Evolutionary conservation across 441 rosid species (phyloP).

Genomic region (Populus hybrid): DNA sequence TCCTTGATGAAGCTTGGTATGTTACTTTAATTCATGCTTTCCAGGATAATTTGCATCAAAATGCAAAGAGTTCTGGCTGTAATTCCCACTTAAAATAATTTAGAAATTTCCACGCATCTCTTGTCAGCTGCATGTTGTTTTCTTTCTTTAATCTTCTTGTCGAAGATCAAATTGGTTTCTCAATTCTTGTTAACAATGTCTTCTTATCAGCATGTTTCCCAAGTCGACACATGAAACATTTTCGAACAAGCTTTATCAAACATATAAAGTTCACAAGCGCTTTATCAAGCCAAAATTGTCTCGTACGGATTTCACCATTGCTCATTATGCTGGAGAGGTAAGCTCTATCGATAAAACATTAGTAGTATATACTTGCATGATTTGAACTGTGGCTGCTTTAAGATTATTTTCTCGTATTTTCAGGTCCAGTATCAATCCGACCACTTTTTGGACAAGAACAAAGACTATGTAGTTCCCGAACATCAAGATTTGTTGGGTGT

Average conservation of each 20-base stretch:
- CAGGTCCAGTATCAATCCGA: constrained; percentile 96
- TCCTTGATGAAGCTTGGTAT: constrained; percentile 99
- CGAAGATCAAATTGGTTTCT: not conserved
- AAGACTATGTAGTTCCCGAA: constrained; percentile 95
- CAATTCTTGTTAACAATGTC: constrained; percentile 10
- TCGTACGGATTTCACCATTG: constrained; percentile 84
- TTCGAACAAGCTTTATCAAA: constrained; percentile 91
- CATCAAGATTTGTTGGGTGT: constrained; percentile 84
- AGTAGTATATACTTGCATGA: not conserved
- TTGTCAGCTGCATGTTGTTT: not conserved
- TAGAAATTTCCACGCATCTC: not conserved
- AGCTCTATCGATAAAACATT: constrained; percentile 5
- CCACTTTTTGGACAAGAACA: constrained; percentile 95
- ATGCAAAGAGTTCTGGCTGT: not conserved
- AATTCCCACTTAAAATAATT: not conserved
- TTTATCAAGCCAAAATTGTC: constrained; percentile 95
- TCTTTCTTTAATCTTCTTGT: too few relatives aligned
- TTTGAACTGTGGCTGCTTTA: not conserved
- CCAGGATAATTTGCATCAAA: not conserved
- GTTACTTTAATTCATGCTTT: not conserved
- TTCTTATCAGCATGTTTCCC: constrained; percentile 89
- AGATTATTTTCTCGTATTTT: constrained; percentile 4
- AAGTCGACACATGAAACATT: constrained; percentile 99
- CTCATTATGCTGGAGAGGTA: constrained; percentile 99
- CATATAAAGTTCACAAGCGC: constrained; percentile 82